These are phyloP conservation scores for Chloris gayana DNA, from an alignment of 176 grass and related monocot species.

Conservation along the genomic window DNA sequence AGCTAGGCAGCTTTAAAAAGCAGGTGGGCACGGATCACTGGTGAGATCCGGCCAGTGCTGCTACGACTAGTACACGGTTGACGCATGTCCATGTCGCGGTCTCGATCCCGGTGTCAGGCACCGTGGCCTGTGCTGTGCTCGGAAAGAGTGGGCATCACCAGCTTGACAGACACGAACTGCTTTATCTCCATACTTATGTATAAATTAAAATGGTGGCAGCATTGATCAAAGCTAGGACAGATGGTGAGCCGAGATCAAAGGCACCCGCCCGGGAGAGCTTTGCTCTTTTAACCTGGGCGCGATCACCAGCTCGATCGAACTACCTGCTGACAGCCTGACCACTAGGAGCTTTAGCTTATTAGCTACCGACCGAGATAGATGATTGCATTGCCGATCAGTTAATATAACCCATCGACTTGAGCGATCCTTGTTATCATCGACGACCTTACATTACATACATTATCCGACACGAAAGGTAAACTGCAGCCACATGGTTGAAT, in stretches of 20 bases:
- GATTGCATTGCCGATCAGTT: not conserved
- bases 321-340: not conserved
- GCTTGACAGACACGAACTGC: not conserved
- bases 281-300: not conserved
- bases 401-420: not conserved
- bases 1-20: not conserved
- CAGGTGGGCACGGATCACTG: not conserved
- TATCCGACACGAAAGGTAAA: constrained; percentile 4
- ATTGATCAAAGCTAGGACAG: not conserved
- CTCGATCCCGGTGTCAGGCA: too few relatives aligned
- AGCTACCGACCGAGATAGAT: not conserved
- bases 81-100: not conserved
- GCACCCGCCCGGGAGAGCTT: not conserved
- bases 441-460: not conserved
- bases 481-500: not conserved
- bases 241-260: not conserved
- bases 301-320: not conserved
- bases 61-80: not conserved
- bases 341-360: too few relatives aligned
- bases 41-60: not conserved
- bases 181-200: too few relatives aligned
- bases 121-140: not conserved
- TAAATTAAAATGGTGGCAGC: not conserved
- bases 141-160: not conserved
- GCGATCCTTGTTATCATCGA: not conserved